Percentiles rank a stretch among this genome's conserved stretches.
Conservation (phyloP, 208 protist genomes). For the Trypanosoma cruzi region DNA sequence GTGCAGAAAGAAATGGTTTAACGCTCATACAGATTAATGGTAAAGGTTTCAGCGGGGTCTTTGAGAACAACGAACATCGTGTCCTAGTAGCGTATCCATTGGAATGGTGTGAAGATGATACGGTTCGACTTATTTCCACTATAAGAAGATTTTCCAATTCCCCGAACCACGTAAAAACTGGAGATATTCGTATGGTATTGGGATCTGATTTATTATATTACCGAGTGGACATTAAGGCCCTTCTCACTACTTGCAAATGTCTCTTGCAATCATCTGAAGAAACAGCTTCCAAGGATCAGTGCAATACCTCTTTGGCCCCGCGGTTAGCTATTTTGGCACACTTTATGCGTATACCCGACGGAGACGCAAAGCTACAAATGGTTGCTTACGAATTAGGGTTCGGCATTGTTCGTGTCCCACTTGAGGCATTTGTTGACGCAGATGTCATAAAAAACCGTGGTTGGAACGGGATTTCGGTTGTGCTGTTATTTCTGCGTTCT, state of each 20-base stretch:
- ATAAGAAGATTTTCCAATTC: constrained; percentile 11
- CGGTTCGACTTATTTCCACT: constrained; percentile 12
- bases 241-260: constrained; percentile 43
- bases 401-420: constrained; percentile 38
- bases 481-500: constrained; percentile 33
- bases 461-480: constrained; percentile 48
- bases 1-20: constrained; percentile 9
- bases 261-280: constrained; percentile 20
- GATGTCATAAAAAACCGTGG: constrained; percentile 26
- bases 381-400: constrained; percentile 37
- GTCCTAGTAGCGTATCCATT: constrained; percentile 36
- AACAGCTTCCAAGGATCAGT: neutral
- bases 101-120: constrained; percentile 38
- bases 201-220: constrained; percentile 80
- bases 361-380: constrained; percentile 32
- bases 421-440: constrained; percentile 34
- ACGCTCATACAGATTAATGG: neutral
- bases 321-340: constrained; percentile 45
- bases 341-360: constrained; percentile 66
- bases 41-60: neutral
- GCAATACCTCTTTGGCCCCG: neutral
- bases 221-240: constrained; percentile 48
- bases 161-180: constrained; percentile 1
- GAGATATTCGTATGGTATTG: constrained; percentile 36
- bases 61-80: neutral